These are phyloP conservation scores for Acarospora socialis DNA, from an alignment of 2,329 filamentous ascomycete species.

Conservation along the genomic window DNA sequence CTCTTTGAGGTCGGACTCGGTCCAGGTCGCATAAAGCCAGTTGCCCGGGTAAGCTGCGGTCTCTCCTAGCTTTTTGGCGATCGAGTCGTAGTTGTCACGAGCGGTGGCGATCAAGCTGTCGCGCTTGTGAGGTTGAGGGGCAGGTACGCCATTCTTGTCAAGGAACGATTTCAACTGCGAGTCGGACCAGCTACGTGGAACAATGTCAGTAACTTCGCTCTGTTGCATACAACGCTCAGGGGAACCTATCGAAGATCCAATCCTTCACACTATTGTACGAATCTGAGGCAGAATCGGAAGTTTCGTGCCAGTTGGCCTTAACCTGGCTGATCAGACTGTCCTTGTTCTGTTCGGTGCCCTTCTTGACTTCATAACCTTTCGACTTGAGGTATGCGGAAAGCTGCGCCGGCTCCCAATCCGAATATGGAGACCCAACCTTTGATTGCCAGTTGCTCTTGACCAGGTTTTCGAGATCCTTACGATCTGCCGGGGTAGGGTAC, in stretches of 20 bases:
- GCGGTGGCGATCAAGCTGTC: constrained; percentile 66
- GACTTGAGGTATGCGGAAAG: constrained; percentile 52
- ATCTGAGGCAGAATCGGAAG: constrained; percentile 59
- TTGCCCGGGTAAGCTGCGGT: constrained; percentile 77
- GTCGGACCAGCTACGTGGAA: constrained; percentile 59
- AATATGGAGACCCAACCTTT: constrained; percentile 61
- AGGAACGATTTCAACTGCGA: constrained; percentile 88
- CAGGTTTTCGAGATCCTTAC: constrained; percentile 85
- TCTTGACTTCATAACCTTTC: constrained; percentile 57
- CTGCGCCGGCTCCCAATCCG: constrained; percentile 57
- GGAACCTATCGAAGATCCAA: constrained; percentile 78
- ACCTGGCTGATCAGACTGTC: constrained; percentile 56
- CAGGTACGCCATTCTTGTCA: constrained; percentile 74
- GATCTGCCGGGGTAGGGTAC: constrained; percentile 78
- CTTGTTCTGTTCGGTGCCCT: constrained; percentile 51
- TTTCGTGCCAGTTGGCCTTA: constrained; percentile 62
- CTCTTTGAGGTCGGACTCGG: constrained; percentile 81
- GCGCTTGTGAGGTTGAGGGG: constrained; percentile 73
- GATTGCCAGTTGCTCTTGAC: constrained; percentile 81
- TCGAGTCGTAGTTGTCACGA: constrained; percentile 65
- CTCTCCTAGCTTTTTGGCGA: constrained; percentile 63
- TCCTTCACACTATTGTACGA: constrained; percentile 62
- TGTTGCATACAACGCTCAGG: constrained; percentile 5
- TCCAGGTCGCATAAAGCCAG: constrained; percentile 87
- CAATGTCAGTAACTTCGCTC: constrained; percentile 23